Percentiles rank a stretch among this genome's conserved stretches.
phyloP scores from a whole-genome alignment of 345 rosid species.

The Hirschfeldia incana region DNA sequence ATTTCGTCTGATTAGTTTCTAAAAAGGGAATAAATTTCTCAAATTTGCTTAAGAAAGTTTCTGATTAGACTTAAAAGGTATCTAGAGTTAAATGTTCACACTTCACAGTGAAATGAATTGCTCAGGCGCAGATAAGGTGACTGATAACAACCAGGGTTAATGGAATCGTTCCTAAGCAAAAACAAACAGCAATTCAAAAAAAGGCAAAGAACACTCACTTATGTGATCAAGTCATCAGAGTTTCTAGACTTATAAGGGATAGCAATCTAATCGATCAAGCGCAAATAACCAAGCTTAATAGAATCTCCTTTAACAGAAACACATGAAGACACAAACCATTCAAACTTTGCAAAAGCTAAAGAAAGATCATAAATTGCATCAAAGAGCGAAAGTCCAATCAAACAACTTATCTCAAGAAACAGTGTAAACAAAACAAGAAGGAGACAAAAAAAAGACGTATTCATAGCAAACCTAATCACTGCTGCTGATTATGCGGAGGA shows the following conservation, averaged over 20 bases:
- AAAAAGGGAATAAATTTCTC: background rate
- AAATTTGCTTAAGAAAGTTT: background rate
- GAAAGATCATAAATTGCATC: background rate
- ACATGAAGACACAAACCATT: background rate
- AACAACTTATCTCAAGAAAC: conserved; percentile 12
- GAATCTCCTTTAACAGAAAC: background rate
- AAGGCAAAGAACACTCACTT: background rate
- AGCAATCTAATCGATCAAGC: background rate
- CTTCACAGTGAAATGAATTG: background rate
- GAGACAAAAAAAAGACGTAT: background rate
- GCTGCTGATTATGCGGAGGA: conserved; percentile 64
- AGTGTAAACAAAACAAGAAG: background rate
- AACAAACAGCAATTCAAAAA: background rate
- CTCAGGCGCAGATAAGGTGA: background rate
- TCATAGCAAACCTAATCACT: conserved; percentile 53
- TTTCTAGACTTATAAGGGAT: background rate
- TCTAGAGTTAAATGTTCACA: background rate
- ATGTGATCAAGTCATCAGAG: background rate
- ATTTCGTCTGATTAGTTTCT: background rate
- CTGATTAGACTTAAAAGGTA: background rate
- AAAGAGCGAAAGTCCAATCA: background rate
- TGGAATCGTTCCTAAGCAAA: background rate
- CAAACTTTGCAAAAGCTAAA: conserved; percentile 11
- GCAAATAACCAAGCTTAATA: background rate
- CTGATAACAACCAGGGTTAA: background rate